Evolutionary conservation across 257 asterid species (phyloP).

Genomic region (Echites panduratus): DNA sequence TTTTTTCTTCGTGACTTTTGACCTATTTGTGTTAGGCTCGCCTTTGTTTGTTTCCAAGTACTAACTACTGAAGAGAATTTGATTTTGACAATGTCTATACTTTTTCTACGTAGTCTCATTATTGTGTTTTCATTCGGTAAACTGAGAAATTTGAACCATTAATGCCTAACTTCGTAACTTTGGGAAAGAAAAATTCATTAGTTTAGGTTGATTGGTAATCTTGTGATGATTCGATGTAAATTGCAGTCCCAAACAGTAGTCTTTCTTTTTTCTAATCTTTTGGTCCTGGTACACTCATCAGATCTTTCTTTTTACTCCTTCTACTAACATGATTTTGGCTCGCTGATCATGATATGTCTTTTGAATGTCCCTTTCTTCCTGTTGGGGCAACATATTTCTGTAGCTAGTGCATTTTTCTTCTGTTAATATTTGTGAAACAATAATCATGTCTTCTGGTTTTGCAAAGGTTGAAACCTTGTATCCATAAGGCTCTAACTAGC

Average conservation of each 20-base stretch:
- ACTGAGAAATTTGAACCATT: too few species aligned
- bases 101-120: not conserved
- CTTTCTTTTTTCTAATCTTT: not conserved
- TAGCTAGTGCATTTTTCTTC: not conserved
- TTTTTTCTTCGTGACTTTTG: not conserved
- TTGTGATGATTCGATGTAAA: not conserved
- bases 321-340: not conserved
- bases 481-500: too few species aligned
- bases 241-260: not conserved
- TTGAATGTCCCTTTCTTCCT: not conserved
- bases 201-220: not conserved
- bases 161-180: too few species aligned
- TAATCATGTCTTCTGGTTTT: not conserved
- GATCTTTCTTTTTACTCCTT: not conserved
- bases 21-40: not conserved
- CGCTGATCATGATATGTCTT: not conserved
- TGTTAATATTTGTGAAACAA: not conserved
- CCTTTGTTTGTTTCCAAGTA: not conserved
- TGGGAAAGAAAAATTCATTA: not conserved
- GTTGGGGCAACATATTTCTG: not conserved
- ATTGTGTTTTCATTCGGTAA: not conserved
- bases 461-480: too few species aligned
- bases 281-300: not conserved
- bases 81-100: not conserved
- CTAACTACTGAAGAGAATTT: not conserved